phyloP scores from a whole-genome alignment of 1,139 yeast species.

The Hansenula lynferdii region DNA sequence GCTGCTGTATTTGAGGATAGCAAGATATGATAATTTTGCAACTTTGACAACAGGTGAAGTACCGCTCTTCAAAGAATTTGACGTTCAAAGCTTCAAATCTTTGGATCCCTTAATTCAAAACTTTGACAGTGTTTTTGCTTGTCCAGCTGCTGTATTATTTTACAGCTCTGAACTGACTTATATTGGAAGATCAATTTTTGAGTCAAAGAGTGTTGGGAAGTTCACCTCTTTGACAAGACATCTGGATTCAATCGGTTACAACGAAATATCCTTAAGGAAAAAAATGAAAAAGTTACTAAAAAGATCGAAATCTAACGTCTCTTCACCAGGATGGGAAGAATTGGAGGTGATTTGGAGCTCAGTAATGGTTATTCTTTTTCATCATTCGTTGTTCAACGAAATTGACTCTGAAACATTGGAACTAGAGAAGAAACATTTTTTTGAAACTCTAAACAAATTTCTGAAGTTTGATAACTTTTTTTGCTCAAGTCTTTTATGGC shows the following conservation, averaged over 20 bases:
- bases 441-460: slow-evolving; percentile 4
- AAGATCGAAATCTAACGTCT: background rate
- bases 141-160: slow-evolving; percentile 1
- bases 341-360: slow-evolving; percentile 7
- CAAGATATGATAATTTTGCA: slow-evolving; percentile 13
- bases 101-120: slow-evolving; percentile 2
- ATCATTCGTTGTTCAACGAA: slow-evolving; percentile 4
- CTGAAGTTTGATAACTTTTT: slow-evolving; percentile 5
- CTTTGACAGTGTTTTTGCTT: slow-evolving; percentile 2
- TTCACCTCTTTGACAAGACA: slow-evolving; percentile 1
- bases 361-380: slow-evolving; percentile 8
- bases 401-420: background rate
- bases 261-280: background rate
- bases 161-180: background rate
- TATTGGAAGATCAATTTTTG: slow-evolving; percentile 1
- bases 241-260: slow-evolving; percentile 3
- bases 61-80: slow-evolving; percentile 7
- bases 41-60: slow-evolving; percentile 9
- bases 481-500: slow-evolving; percentile 10
- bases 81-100: background rate
- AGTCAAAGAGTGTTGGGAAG: background rate
- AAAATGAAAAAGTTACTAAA: slow-evolving; percentile 4
- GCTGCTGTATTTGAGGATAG: slow-evolving; percentile 10
- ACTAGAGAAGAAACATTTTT: slow-evolving; percentile 2
- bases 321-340: slow-evolving; percentile 6